Evolutionary conservation across 108 stramenopile species (phyloP), one percentile per base, ranked within the genome.

Genomic region (Cyclotella sp.): DNA sequence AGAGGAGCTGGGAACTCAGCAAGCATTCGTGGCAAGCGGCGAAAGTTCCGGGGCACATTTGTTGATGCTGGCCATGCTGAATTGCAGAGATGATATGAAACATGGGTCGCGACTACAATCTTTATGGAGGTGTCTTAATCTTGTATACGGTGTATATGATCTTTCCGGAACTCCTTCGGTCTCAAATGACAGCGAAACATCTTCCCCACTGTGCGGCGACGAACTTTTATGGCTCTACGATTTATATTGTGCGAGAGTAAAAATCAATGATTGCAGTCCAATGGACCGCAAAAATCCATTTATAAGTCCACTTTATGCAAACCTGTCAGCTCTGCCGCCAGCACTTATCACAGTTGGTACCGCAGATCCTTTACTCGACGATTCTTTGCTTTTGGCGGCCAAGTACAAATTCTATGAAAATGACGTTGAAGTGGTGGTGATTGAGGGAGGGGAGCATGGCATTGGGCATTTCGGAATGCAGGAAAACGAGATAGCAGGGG

Each of bases 11-110:
- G 67, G 58, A 42, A 18, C 64, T 55, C 30, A 46, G 3, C 60
- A 63, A 72, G 29, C 44, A 0, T 83, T 66, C 67, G 77, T 83
- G 22, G 82, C 65, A 24, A 79, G 73, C 54, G 82, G 82, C 21
- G 82, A 83, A 40, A 83, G 82, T 62, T 79, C 77, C 22, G 82
- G 82, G 12, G 82, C 82, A 8, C 82, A 83, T 68, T 69, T 83
- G 45, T 42, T 83, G 10, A 10, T 83, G 51, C 45, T 79, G n/a
- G 72, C 82, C 24, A 83, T 83, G 82, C 26, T 83, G 19, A 45
- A 49, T 15, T 55, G 82, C 28, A 78, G 73, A 60, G 73, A 82
- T 73, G 47, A 58, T 15, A 15, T 24, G 14, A 12, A 21, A 24
- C 58, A 19, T 27, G 7, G 34, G 60, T 39, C 34, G 18, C 63